Conservation (phyloP, 2,329 filamentous ascomycete species). For the Monosporascus cannonballus region DNA sequence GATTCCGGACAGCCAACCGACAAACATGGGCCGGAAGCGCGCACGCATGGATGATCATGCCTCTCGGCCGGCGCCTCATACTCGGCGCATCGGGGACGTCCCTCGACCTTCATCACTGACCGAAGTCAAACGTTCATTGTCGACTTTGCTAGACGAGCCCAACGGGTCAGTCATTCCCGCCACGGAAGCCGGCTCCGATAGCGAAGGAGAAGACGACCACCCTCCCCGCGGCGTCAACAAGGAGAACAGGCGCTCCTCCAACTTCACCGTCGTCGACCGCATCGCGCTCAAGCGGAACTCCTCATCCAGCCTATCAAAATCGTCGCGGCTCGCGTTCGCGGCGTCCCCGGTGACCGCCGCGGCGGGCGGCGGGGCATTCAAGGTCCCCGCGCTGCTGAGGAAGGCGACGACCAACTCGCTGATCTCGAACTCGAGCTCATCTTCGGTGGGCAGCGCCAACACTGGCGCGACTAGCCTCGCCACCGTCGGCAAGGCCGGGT, state of each 20-base stretch:
- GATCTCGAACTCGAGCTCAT: constrained; percentile 25
- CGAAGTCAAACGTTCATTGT: constrained; percentile 79
- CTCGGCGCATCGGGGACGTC: constrained; percentile 54
- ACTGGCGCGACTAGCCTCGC: not conserved
- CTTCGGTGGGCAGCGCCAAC: not conserved
- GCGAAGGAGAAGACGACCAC: constrained; percentile 41
- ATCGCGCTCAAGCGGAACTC: constrained; percentile 58
- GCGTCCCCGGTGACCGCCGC: constrained; percentile 33
- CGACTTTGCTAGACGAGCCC: constrained; percentile 72
- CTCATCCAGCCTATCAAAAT: constrained; percentile 20
- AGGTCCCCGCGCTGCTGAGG: constrained; percentile 64
- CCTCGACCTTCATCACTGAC: constrained; percentile 69
- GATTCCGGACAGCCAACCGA: constrained; percentile 49
- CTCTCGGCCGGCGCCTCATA: constrained; percentile 49
- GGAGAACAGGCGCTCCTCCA: constrained; percentile 39
- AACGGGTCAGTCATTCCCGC: constrained; percentile 44
- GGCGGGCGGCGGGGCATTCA: constrained; percentile 44
- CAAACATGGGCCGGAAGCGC: constrained; percentile 29
- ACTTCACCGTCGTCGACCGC: constrained; percentile 60
- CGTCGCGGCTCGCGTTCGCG: constrained; percentile 51
- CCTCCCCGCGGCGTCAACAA: constrained; percentile 33
- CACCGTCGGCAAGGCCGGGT: constrained; percentile 1
- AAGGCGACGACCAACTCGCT: constrained; percentile 65
- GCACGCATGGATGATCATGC: constrained; percentile 21
- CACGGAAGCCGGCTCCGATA: constrained; percentile 44